Percentiles rank a stretch among this genome's conserved stretches.
Evolutionary conservation across 2,329 filamentous ascomycete genomes (phyloP).

Genomic region (Cadophora gregata): DNA sequence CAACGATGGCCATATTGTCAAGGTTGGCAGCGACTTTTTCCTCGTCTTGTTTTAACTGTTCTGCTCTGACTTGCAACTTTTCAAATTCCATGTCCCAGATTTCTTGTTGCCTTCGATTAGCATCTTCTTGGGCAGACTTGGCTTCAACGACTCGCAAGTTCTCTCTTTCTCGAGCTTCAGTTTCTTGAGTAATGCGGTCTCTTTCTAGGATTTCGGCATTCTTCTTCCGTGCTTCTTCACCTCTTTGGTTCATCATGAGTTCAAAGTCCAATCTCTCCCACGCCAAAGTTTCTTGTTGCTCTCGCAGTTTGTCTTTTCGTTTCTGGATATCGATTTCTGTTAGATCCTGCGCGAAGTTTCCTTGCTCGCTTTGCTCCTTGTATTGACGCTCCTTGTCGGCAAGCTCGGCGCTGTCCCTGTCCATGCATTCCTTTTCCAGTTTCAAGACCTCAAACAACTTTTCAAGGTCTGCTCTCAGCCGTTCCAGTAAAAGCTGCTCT

Average conservation of each 20-base stretch:
- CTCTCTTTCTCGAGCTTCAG: not conserved
- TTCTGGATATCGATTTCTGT: not conserved
- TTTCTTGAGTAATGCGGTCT: not conserved
- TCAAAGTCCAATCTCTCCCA: conserved; percentile 5
- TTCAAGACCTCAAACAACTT: not conserved
- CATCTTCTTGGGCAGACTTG: not conserved
- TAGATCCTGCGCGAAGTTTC: not conserved
- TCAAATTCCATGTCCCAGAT: not conserved
- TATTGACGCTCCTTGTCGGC: not conserved
- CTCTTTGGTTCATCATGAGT: not conserved
- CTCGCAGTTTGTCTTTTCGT: not conserved
- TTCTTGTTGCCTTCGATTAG: not conserved
- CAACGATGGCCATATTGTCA: not conserved
- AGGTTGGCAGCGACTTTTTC: not conserved
- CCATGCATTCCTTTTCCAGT: not conserved
- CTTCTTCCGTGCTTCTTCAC: conserved; percentile 1
- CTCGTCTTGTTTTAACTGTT: not conserved
- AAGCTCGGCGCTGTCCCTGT: not conserved
- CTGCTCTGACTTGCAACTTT: not conserved
- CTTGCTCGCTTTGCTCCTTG: not conserved
- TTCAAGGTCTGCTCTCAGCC: too few species aligned
- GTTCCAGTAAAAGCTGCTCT: not conserved
- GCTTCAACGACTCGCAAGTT: not conserved
- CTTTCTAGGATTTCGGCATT: not conserved
- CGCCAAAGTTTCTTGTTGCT: not conserved